Conservation (phyloP, 2,329 filamentous ascomycete genomes). For the Pseudonectria buxi region DNA sequence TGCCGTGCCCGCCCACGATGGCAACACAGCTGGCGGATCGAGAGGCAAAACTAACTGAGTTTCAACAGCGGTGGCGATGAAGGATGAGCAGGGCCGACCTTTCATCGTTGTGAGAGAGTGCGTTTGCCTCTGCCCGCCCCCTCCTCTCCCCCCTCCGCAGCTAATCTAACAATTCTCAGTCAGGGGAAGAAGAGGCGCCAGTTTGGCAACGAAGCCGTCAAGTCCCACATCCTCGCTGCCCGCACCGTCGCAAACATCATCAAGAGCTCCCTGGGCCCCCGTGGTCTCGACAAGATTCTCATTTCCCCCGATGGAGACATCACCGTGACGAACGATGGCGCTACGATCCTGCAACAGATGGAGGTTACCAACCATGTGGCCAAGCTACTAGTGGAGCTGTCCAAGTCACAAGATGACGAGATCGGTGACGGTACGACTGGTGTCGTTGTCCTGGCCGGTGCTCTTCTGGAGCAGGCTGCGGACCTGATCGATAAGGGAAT, state of each 20-base stretch:
- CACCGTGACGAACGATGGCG: constrained; percentile 97
- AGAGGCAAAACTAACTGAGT: constrained; percentile 13
- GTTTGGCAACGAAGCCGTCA: constrained; percentile 94
- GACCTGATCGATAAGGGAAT: constrained; percentile 99
- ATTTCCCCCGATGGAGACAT: constrained; percentile 99
- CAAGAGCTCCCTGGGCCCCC: constrained; percentile 91
- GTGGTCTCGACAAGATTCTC: constrained; percentile 96
- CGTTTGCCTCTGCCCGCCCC: constrained; percentile 30
- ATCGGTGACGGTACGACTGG: constrained; percentile 98
- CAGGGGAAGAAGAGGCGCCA: constrained; percentile 97
- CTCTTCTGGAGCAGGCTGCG: constrained; percentile 90
- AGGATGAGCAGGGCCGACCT: constrained; percentile 93
- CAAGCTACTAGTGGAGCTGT: constrained; percentile 92
- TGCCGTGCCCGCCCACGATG: constrained; percentile 4
- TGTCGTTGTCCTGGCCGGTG: constrained; percentile 91
- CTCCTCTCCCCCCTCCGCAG: constrained; percentile 13
- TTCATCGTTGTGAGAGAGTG: constrained; percentile 99
- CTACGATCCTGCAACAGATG: constrained; percentile 96
- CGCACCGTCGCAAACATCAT: constrained; percentile 95
- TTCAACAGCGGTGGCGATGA: constrained; percentile 63
- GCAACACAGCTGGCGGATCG: constrained; percentile 6
- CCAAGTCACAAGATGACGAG: constrained; percentile 97
- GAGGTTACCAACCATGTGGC: constrained; percentile 98
- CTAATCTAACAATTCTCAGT: constrained; percentile 38
- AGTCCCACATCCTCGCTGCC: constrained; percentile 95